A percentile compares a stretch with the other conserved stretches of the same genome.
Conservation (phyloP, 2,329 filamentous ascomycete genomes). For the Apiospora phragmitis region DNA sequence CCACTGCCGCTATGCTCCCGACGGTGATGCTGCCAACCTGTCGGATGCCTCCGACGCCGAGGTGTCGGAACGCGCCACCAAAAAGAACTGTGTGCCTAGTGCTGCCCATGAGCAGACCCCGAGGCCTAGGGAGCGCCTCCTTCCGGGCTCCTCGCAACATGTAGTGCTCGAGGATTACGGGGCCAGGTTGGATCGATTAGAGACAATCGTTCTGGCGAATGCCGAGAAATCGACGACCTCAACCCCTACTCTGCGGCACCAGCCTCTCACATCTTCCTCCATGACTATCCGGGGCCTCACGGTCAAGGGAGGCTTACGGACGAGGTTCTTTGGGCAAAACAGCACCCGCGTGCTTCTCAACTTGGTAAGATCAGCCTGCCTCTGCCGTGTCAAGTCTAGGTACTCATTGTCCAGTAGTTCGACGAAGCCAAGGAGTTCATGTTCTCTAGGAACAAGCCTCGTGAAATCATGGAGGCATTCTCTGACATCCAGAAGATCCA, state of each 20-base stretch:
- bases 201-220: constrained; percentile 47
- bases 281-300: constrained; percentile 51
- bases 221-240: constrained; percentile 29
- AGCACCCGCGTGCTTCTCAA: constrained; percentile 55
- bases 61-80: constrained; percentile 24
- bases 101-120: constrained; percentile 13
- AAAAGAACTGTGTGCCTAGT: constrained; percentile 21
- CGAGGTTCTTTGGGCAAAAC: constrained; percentile 54
- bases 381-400: neutral
- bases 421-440: constrained; percentile 55
- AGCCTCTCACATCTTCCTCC: constrained; percentile 36
- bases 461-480: constrained; percentile 44
- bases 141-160: constrained; percentile 24
- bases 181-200: constrained; percentile 53
- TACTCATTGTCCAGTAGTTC: constrained; percentile 39
- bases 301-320: constrained; percentile 49
- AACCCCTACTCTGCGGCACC: constrained; percentile 22
- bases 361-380: constrained; percentile 40
- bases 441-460: constrained; percentile 40
- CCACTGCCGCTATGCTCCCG: constrained; percentile 52
- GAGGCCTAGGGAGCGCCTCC: constrained; percentile 30
- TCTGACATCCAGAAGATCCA: constrained; percentile 48
- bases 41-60: constrained; percentile 50
- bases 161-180: constrained; percentile 49
- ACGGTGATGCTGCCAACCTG: constrained; percentile 46